A percentile compares a stretch with the other conserved stretches of the same genome.
These are phyloP conservation scores for Triticum timopheevii DNA, from an alignment of 176 grass and related monocot genomes.

Conservation along the genomic window DNA sequence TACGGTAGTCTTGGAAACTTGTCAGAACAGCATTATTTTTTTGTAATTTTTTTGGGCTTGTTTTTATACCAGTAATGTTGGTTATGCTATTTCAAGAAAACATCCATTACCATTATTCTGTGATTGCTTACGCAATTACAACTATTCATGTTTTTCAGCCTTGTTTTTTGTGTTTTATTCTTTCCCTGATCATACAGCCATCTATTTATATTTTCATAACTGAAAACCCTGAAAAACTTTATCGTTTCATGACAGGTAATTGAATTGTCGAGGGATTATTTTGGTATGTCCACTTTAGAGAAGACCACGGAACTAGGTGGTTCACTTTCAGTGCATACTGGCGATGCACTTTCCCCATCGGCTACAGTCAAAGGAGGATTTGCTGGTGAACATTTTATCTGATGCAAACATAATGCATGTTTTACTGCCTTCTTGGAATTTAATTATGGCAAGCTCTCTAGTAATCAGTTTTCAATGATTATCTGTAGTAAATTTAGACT, in stretches of 20 bases:
- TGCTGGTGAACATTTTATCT: constrained; percentile 59
- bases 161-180: constrained; percentile 14
- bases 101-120: background rate
- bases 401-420: constrained; percentile 25
- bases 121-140: background rate
- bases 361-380: constrained; percentile 76
- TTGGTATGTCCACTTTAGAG: constrained; percentile 84
- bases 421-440: background rate
- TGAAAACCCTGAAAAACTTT: background rate
- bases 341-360: constrained; percentile 87
- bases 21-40: background rate
- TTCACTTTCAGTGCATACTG: constrained; percentile 70
- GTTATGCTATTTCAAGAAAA: background rate
- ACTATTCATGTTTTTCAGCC: background rate
- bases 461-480: background rate
- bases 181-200: background rate
- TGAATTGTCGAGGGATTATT: constrained; percentile 81
- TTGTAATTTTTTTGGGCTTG: background rate
- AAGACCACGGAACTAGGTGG: constrained; percentile 69
- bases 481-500: background rate
- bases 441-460: background rate
- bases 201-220: constrained; percentile 26
- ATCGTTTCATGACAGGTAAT: constrained; percentile 62
- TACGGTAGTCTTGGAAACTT: background rate
- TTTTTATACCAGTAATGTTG: background rate